These are phyloP conservation scores for Candida sanyaensis DNA, from an alignment of 1,139 yeast species.

Conservation along the genomic window DNA sequence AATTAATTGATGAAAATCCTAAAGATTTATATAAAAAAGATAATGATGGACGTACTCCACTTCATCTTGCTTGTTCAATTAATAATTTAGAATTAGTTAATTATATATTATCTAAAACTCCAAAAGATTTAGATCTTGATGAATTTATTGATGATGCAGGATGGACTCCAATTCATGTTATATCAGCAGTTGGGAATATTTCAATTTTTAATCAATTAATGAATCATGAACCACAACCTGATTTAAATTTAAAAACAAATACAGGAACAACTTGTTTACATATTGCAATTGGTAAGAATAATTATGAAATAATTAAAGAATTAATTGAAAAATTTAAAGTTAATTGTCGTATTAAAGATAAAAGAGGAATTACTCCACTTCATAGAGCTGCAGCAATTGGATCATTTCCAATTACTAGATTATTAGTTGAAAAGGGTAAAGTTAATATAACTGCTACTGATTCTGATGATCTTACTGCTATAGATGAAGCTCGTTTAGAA, in stretches of 20 bases:
- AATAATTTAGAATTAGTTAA: constrained; percentile 57
- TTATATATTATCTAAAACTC: constrained; percentile 43
- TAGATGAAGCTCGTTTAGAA: constrained; percentile 91
- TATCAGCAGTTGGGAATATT: constrained; percentile 70
- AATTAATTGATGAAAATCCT: constrained; percentile 51
- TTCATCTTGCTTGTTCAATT: constrained; percentile 87
- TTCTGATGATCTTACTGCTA: constrained; percentile 76
- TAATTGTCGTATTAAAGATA: constrained; percentile 66
- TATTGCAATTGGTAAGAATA: constrained; percentile 72
- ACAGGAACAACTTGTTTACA: constrained; percentile 79
- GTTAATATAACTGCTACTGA: constrained; percentile 74
- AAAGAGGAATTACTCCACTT: constrained; percentile 63
- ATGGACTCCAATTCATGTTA: constrained; percentile 88
- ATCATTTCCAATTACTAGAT: constrained; percentile 51
- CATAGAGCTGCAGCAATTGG: constrained; percentile 89
- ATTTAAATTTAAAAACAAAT: constrained; percentile 51
- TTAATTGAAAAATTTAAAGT: constrained; percentile 57
- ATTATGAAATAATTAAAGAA: constrained; percentile 50
- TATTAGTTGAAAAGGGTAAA: constrained; percentile 52
- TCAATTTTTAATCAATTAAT: constrained; percentile 47
- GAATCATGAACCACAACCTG: constrained; percentile 30
- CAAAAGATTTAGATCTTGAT: constrained; percentile 38
- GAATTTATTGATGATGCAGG: constrained; percentile 72
- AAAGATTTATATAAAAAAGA: constrained; percentile 50
- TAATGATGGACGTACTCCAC: constrained; percentile 75